These are phyloP conservation scores for Amanita muscaria DNA, from an alignment of 768 basidiomycete genomes.

Conservation along the genomic window DNA sequence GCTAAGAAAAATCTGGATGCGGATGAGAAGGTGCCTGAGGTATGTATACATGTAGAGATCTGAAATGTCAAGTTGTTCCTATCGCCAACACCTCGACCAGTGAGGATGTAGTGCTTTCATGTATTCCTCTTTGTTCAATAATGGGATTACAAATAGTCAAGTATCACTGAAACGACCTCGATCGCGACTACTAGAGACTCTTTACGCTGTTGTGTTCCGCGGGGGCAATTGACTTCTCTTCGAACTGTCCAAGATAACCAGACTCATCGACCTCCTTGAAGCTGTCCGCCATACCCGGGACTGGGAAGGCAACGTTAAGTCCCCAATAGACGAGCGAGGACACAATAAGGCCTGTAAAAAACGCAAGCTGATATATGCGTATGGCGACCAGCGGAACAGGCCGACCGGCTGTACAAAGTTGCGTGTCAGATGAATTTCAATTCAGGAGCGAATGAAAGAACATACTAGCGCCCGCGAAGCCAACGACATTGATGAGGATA, in stretches of 20 bases:
- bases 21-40: background rate
- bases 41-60: no score
- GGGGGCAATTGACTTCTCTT: background rate
- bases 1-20: constrained; percentile 5
- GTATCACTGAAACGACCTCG: background rate
- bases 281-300: constrained; percentile 35
- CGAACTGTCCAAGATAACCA: background rate
- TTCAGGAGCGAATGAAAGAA: constrained; percentile 8
- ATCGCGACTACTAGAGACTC: background rate
- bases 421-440: background rate
- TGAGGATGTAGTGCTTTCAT: no score
- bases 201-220: background rate
- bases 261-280: constrained; percentile 45
- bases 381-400: constrained; percentile 60
- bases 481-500: constrained; percentile 75
- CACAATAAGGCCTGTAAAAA: constrained; percentile 76
- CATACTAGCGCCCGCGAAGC: constrained; percentile 69
- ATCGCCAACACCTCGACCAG: no score
- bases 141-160: no score
- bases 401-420: constrained; percentile 35
- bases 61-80: background rate
- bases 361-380: constrained; percentile 68
- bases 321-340: constrained; percentile 55
- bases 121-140: no score
- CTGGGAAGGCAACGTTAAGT: constrained; percentile 52